Conservation (phyloP, 495 filamentous ascomycete species). For the Aspergillus ostianus region DNA sequence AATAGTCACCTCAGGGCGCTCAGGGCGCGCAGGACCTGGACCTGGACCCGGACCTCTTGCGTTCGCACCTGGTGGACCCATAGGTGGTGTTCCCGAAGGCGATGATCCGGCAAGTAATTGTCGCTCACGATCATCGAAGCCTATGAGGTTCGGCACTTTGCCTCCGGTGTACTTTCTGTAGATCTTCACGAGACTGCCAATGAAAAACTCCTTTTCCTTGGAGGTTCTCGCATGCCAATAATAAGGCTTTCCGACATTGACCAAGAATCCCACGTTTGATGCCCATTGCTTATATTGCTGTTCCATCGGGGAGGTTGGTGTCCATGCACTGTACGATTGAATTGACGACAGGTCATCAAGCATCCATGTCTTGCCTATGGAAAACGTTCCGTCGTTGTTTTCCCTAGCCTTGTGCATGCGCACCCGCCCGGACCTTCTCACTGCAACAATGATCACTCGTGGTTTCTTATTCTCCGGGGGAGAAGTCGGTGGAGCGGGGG, state of each 20-base stretch:
- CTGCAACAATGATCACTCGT: slow-evolving; percentile 86
- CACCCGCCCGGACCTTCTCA: slow-evolving; percentile 86
- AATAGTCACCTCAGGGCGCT: slow-evolving; percentile 31
- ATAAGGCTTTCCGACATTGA: slow-evolving; percentile 88
- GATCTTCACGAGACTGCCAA: slow-evolving; percentile 90
- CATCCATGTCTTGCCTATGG: slow-evolving; percentile 97
- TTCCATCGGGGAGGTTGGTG: slow-evolving; percentile 52
- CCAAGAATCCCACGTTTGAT: slow-evolving; percentile 76
- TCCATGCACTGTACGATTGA: slow-evolving; percentile 66
- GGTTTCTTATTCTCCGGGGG: slow-evolving; percentile 76
- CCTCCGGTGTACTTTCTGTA: slow-evolving; percentile 94
- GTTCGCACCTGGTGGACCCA: slow-evolving; percentile 12
- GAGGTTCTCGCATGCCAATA: slow-evolving; percentile 91
- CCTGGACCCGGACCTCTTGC: slow-evolving; percentile 32
- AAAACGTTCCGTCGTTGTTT: slow-evolving; percentile 89
- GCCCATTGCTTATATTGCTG: slow-evolving; percentile 74
- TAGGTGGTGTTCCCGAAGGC: slow-evolving; percentile 22
- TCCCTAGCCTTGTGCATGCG: slow-evolving; percentile 96
- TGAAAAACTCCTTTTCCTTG: slow-evolving; percentile 98
- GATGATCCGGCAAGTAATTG: slow-evolving; percentile 61
- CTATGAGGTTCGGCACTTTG: slow-evolving; percentile 70
- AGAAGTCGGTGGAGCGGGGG: slow-evolving; percentile 75
- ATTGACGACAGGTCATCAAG: slow-evolving; percentile 81
- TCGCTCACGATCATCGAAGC: slow-evolving; percentile 77
- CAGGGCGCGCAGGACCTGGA: slow-evolving; percentile 9